Percentiles rank a stretch among this genome's conserved stretches.
Evolutionary conservation across 1,284 basidiomycete genomes (phyloP).

Genomic region (Apiotrichum mycotoxinovorans): DNA sequence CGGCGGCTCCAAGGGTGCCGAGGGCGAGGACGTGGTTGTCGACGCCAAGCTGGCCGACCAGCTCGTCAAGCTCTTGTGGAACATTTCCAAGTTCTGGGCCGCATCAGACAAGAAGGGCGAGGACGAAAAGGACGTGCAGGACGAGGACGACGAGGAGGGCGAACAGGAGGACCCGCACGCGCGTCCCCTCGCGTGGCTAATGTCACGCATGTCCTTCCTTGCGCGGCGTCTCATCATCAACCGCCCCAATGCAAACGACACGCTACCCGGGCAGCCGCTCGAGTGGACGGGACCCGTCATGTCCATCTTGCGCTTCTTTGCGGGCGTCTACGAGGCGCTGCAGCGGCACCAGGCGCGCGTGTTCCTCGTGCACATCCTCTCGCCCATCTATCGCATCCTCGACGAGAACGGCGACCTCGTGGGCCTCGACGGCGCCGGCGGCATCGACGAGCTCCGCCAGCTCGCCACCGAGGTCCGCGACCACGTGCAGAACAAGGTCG

Average conservation of each 20-base stretch:
- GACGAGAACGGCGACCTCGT: slow-evolving; percentile 67
- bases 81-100: slow-evolving; percentile 80
- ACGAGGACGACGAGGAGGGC: slow-evolving; percentile 39
- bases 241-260: slow-evolving; percentile 46
- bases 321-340: slow-evolving; percentile 77
- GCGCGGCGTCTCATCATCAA: slow-evolving; percentile 54
- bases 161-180: slow-evolving; percentile 36
- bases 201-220: slow-evolving; percentile 89
- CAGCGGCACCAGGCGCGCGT: slow-evolving; percentile 57
- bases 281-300: slow-evolving; percentile 77
- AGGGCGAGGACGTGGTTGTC: slow-evolving; percentile 50
- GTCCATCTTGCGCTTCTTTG: slow-evolving; percentile 86
- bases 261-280: slow-evolving; percentile 48
- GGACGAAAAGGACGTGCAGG: slow-evolving; percentile 35
- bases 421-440: slow-evolving; percentile 58
- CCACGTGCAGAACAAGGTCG: slow-evolving; percentile 79
- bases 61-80: slow-evolving; percentile 91
- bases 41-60: slow-evolving; percentile 76
- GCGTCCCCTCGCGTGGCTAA: slow-evolving; percentile 82
- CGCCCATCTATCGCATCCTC: slow-evolving; percentile 77
- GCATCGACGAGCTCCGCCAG: slow-evolving; percentile 69
- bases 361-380: slow-evolving; percentile 79
- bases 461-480: slow-evolving; percentile 82
- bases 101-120: slow-evolving; percentile 39
- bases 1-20: slow-evolving; percentile 56